Evolutionary conservation across 768 basidiomycete species (phyloP).

Genomic region (Leucocoprinus leucothites): DNA sequence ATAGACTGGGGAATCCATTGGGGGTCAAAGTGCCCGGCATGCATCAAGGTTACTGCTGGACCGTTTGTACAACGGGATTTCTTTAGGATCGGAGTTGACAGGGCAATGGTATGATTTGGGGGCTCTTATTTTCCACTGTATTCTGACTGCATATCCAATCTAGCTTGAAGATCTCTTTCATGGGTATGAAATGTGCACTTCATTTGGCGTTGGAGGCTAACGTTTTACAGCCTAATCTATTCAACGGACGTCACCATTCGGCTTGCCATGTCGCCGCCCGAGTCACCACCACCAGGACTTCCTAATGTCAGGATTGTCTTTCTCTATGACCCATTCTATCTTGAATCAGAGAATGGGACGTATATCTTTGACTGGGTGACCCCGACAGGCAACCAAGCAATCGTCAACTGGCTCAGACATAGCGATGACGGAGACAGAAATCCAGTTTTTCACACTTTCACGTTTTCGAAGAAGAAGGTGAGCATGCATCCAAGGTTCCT

Average conservation of each 20-base stretch:
- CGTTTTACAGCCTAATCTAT: slow-evolving; percentile 27
- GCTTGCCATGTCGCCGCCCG: slow-evolving; percentile 33
- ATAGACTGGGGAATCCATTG: background rate
- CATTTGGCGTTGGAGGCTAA: no score
- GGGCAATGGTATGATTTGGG: background rate
- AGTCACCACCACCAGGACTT: slow-evolving; percentile 12
- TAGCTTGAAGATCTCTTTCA: slow-evolving; percentile 4
- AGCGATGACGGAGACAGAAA: slow-evolving; percentile 17
- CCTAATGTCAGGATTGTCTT: slow-evolving; percentile 36
- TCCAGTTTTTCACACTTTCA: slow-evolving; percentile 47
- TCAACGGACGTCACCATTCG: slow-evolving; percentile 39
- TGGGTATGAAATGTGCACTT: background rate
- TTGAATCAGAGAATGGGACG: slow-evolving; percentile 42
- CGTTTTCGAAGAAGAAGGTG: slow-evolving; percentile 44
- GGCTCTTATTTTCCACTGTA: background rate
- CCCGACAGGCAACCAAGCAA: slow-evolving; percentile 26
- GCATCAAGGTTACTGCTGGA: background rate
- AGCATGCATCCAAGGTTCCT: slow-evolving; percentile 8
- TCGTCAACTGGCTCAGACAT: slow-evolving; percentile 29
- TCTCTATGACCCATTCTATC: slow-evolving; percentile 51
- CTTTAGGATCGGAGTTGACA: slow-evolving; percentile 1
- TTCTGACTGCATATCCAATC: background rate
- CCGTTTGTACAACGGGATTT: slow-evolving; percentile 1
- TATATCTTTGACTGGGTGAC: slow-evolving; percentile 56
- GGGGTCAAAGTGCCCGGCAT: background rate